Percentiles rank a stretch among this genome's conserved stretches.
phyloP scores from a whole-genome alignment of 176 grass and related monocot species.

The Elymus sibiricus region DNA sequence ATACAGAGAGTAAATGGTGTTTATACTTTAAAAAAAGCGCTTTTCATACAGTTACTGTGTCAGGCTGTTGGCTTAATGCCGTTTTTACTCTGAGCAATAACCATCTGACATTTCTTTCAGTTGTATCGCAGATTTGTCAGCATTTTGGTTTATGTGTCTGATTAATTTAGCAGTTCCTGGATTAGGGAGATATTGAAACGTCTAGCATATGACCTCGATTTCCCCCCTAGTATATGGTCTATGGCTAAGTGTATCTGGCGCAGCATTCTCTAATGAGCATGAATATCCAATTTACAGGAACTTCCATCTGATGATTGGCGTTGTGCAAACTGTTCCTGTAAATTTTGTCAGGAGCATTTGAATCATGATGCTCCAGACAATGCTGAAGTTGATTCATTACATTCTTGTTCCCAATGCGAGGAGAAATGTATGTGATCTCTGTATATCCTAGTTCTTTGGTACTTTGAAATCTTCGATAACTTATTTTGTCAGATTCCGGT shows the following conservation, averaged over 20 bases:
- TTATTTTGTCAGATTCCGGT: conserved; percentile 6
- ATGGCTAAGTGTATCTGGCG: not conserved
- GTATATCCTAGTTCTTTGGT: conserved; percentile 23
- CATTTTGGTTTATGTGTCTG: conserved; percentile 14
- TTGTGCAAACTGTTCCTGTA: conserved; percentile 86
- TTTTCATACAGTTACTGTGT: not conserved
- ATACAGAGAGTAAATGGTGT: conserved; percentile 14
- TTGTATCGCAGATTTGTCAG: not conserved
- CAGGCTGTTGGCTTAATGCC: not conserved
- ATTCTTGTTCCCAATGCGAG: conserved; percentile 68
- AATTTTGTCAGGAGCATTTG: conserved; percentile 74
- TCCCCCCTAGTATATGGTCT: not conserved
- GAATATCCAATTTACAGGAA: conserved; percentile 46
- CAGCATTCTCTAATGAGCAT: conserved; percentile 16
- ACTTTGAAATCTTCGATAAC: conserved; percentile 11
- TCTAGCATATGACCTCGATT: not conserved
- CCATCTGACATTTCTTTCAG: not conserved
- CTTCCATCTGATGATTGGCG: conserved; percentile 89
- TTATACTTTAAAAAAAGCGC: not conserved
- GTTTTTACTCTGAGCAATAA: conserved; percentile 17
- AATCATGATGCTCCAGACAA: conserved; percentile 30
- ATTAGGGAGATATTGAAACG: conserved; percentile 11
- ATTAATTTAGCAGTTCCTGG: not conserved
- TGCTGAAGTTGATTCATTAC: conserved; percentile 42
- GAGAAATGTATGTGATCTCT: conserved; percentile 66